Conservation (phyloP, 345 rosid species). For the Populus simonii region DNA sequence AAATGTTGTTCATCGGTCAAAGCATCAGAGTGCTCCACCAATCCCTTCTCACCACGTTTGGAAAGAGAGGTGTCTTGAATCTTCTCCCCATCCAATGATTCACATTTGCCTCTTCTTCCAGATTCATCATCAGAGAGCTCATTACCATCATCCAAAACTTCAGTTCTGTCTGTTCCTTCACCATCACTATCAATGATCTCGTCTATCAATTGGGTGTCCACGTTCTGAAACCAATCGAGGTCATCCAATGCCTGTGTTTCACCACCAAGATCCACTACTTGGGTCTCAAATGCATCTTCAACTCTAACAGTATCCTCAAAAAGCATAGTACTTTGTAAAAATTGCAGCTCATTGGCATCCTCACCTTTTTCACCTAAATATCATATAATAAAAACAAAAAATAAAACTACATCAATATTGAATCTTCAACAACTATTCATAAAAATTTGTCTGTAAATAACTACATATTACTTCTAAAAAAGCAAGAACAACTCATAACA, state of each 20-base stretch:
- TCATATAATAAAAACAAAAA: background rate
- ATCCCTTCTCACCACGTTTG: slow-evolving; percentile 17
- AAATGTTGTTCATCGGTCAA: slow-evolving; percentile 16
- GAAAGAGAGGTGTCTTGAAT: slow-evolving; percentile 7
- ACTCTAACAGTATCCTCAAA: slow-evolving; percentile 25
- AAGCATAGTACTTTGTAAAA: background rate
- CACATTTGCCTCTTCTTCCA: slow-evolving; percentile 15
- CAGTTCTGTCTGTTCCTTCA: slow-evolving; percentile 49
- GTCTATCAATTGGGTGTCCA: slow-evolving; percentile 26
- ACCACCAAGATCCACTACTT: slow-evolving; percentile 21
- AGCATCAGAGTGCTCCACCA: slow-evolving; percentile 19
- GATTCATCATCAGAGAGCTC: slow-evolving; percentile 40
- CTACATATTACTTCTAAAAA: no score
- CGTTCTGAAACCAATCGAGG: slow-evolving; percentile 7
- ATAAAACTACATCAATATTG: background rate
- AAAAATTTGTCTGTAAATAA: no score
- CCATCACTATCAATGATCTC: slow-evolving; percentile 35
- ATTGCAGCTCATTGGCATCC: slow-evolving; percentile 8
- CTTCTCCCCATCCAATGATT: slow-evolving; percentile 24
- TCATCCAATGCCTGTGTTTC: slow-evolving; percentile 29
- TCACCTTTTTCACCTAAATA: slow-evolving; percentile 20
- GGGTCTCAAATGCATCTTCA: slow-evolving; percentile 39
- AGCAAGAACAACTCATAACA: no score
- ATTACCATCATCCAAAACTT: slow-evolving; percentile 35
- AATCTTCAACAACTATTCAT: background rate